Evolutionary conservation across 176 grass and related monocot genomes (phyloP).

Genomic region (Stipa capillata): DNA sequence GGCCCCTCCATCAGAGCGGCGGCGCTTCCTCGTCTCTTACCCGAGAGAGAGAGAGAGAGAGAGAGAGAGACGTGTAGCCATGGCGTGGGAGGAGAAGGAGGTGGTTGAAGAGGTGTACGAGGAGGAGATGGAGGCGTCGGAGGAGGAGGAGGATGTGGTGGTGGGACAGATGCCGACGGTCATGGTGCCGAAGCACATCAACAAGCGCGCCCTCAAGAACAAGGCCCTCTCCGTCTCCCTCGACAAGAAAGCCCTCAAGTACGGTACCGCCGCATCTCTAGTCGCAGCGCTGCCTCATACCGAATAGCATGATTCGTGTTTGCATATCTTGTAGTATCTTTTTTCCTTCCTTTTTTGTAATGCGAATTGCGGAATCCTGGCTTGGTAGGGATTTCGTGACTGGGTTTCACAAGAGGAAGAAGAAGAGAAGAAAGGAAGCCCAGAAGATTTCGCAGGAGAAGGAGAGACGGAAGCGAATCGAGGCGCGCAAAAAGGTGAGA

Average conservation of each 20-base stretch:
- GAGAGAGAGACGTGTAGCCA: background rate
- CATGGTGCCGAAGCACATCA: conserved; percentile 89
- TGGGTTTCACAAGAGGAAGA: conserved; percentile 97
- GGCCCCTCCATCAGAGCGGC: background rate
- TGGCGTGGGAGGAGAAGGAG: conserved; percentile 40
- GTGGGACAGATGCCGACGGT: conserved; percentile 85
- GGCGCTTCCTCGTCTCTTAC: background rate
- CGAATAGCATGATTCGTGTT: background rate
- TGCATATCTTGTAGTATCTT: no score
- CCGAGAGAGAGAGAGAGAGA: no score
- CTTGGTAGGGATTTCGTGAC: conserved; percentile 78
- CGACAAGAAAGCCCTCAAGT: conserved; percentile 78
- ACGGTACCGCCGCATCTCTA: background rate
- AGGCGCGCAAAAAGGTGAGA: conserved; percentile 63
- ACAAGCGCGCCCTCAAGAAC: conserved; percentile 86
- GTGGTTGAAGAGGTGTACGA: conserved; percentile 21
- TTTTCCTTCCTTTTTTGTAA: background rate
- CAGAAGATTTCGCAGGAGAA: conserved; percentile 77
- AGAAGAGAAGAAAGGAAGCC: conserved; percentile 97
- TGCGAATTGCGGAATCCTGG: background rate
- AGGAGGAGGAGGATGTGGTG: conserved; percentile 54
- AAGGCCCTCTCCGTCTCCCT: conserved; percentile 74
- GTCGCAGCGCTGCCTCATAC: no score
- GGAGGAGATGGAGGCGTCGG: conserved; percentile 30
- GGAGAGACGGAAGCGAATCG: conserved; percentile 70